A percentile compares a stretch with the other conserved stretches of the same genome.
phyloP scores from a whole-genome alignment of 2,329 filamentous ascomycete species.

The Diplodia seriata region DNA sequence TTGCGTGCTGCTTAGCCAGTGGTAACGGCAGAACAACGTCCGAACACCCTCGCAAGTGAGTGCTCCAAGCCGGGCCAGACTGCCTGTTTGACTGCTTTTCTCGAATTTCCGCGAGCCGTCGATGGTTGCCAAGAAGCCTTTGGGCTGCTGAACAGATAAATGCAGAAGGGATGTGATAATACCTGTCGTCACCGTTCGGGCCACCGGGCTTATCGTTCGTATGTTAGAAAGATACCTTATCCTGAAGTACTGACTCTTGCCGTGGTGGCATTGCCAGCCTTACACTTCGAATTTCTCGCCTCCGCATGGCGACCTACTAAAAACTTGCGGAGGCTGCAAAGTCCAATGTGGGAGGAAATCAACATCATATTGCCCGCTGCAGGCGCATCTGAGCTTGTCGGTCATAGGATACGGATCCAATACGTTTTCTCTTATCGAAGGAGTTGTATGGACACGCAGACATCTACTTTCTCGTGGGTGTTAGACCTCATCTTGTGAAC shows the following conservation, averaged over 20 bases:
- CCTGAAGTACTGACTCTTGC: not conserved
- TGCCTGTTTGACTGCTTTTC: conserved; percentile 3
- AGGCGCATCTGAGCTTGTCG: not conserved
- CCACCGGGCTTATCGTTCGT: conserved; percentile 5
- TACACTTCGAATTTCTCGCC: not conserved
- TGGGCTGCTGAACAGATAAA: conserved; percentile 14
- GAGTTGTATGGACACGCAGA: too few species aligned
- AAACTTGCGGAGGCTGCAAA: not conserved
- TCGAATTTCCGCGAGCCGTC: not conserved
- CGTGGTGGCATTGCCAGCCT: too few species aligned
- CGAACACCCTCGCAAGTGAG: not conserved
- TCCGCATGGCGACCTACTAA: not conserved
- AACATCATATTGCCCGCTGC: not conserved
- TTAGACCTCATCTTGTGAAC: too few species aligned
- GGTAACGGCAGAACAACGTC: not conserved
- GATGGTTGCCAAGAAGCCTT: not conserved
- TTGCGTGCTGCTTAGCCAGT: conserved; percentile 27
- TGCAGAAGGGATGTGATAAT: not conserved
- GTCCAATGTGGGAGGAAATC: not conserved
- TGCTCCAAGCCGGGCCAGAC: conserved; percentile 12
- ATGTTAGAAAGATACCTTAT: not conserved
- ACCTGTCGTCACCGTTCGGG: not conserved
- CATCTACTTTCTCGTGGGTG: too few species aligned
- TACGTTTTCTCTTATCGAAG: too few species aligned
- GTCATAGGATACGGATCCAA: too few species aligned